Evolutionary conservation across 805 yeast genomes (phyloP).

Genomic region (Schizosaccharomyces osmophilus): DNA sequence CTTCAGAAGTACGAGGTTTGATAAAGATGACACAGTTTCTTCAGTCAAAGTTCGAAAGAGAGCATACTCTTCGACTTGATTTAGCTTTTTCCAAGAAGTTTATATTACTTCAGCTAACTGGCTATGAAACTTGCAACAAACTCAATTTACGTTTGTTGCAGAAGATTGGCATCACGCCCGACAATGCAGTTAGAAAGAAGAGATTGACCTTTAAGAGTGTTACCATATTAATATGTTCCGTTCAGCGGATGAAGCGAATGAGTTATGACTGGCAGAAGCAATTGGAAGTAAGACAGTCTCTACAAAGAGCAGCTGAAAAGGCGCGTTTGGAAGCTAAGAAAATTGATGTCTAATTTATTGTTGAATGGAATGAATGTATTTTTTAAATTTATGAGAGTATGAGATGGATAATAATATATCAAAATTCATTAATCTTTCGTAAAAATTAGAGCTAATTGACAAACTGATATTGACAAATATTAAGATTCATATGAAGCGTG

Average conservation of each 20-base stretch:
- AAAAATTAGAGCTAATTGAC: neutral
- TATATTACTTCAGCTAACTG: conserved; percentile 11
- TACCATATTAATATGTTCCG: conserved; percentile 12
- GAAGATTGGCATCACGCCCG: conserved; percentile 13
- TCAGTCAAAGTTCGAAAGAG: conserved; percentile 7
- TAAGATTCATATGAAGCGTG: neutral
- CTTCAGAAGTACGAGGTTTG: neutral
- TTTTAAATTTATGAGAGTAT: no score
- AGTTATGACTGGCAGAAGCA: conserved; percentile 4
- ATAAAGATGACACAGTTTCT: conserved; percentile 8
- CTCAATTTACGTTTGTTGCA: conserved; percentile 12
- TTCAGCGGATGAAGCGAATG: conserved; percentile 11
- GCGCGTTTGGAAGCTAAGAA: neutral
- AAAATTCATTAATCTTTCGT: no score
- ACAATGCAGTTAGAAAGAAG: conserved; percentile 5
- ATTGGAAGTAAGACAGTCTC: neutral
- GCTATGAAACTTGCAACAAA: conserved; percentile 12
- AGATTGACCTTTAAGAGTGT: conserved; percentile 10
- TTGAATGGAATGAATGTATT: no score
- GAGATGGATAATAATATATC: no score
- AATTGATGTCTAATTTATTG: no score
- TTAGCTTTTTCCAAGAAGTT: conserved; percentile 14
- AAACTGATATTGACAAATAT: neutral
- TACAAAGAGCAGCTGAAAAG: neutral
- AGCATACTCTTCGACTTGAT: conserved; percentile 10